Percentiles rank a stretch among this genome's conserved stretches.
Conservation (phyloP, 2,329 filamentous ascomycete genomes). For the Ophiostoma tasmaniense region DNA sequence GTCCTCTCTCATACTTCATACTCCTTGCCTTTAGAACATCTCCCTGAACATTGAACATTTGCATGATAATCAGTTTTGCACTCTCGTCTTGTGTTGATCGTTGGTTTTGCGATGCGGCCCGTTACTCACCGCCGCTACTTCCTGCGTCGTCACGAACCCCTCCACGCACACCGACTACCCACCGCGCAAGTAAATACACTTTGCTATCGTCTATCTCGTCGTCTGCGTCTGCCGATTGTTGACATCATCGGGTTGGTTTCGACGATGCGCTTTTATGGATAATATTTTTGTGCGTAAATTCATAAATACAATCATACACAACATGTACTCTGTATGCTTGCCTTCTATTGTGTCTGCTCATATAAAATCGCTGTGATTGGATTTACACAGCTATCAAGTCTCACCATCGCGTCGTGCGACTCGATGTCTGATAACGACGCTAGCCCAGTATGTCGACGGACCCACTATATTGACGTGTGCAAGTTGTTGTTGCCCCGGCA, state of each 20-base stretch:
- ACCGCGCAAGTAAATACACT: not conserved
- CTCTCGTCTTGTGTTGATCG: not conserved
- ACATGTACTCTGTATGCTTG: too few species aligned
- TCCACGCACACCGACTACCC: not conserved
- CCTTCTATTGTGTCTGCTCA: too few species aligned
- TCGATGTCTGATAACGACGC: not conserved
- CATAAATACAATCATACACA: too few species aligned
- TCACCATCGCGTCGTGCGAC: not conserved
- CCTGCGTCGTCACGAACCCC: not conserved
- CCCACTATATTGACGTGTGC: constrained; percentile 11
- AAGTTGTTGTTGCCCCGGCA: constrained; percentile 15
- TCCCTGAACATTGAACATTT: not conserved
- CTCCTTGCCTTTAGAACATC: constrained; percentile 8
- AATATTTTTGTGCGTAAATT: too few species aligned
- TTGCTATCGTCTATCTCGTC: not conserved
- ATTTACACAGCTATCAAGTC: too few species aligned
- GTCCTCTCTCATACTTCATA: constrained; percentile 1
- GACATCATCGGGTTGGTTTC: not conserved
- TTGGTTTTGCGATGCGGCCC: too few species aligned
- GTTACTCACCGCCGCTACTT: not conserved
- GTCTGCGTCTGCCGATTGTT: not conserved
- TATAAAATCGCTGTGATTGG: too few species aligned
- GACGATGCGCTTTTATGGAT: too few species aligned
- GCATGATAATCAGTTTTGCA: not conserved
- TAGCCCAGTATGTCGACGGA: not conserved